A percentile compares a stretch with the other conserved stretches of the same genome.
Evolutionary conservation across 345 rosid species (phyloP).

Genomic region (Durio zibethinus): DNA sequence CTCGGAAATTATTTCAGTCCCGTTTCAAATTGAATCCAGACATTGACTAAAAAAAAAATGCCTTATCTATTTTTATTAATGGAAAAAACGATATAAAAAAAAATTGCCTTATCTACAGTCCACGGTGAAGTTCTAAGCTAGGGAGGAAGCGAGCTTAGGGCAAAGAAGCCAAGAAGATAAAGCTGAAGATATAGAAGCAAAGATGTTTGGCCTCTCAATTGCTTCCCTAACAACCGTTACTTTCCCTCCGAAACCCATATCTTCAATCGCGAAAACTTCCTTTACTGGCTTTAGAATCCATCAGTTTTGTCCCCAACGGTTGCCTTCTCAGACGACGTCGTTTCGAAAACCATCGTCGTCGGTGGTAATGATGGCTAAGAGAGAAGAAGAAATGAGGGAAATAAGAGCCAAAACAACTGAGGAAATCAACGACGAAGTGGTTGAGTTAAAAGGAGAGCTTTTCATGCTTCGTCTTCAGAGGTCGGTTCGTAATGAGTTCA

Average conservation of each 20-base stretch:
- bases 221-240: conserved; percentile 40
- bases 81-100: neutral
- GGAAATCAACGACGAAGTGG: conserved; percentile 75
- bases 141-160: neutral
- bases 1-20: too few relatives aligned
- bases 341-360: conserved; percentile 26
- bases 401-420: conserved; percentile 67
- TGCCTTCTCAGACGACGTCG: conserved; percentile 20
- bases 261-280: conserved; percentile 35
- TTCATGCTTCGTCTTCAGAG: conserved; percentile 86
- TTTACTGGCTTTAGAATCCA: conserved; percentile 52
- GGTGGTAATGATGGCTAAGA: conserved; percentile 80
- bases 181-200: neutral
- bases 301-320: conserved; percentile 27
- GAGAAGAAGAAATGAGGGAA: conserved; percentile 71
- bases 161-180: neutral
- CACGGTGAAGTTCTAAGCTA: too few relatives aligned
- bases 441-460: conserved; percentile 91
- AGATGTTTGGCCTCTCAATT: conserved; percentile 58
- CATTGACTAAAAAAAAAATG: too few relatives aligned
- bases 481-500: conserved; percentile 84
- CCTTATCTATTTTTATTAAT: too few relatives aligned
- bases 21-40: too few relatives aligned
- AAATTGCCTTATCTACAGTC: neutral
- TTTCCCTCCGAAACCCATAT: conserved; percentile 34